Evolutionary conservation across 2,329 filamentous ascomycete genomes (phyloP).

Genomic region (Colletotrichum sp.): DNA sequence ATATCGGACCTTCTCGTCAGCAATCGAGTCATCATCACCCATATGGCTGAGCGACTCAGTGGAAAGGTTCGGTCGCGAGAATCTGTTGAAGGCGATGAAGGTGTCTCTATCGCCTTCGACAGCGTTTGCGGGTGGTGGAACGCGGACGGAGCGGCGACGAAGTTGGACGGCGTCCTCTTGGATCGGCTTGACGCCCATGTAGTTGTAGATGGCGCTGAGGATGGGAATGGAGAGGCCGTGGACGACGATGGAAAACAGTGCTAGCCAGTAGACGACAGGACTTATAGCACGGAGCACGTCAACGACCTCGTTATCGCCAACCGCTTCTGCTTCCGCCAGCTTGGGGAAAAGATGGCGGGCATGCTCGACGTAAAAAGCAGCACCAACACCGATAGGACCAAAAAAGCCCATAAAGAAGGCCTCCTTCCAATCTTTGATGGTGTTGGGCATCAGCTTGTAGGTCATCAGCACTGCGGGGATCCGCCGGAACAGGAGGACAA

Average conservation of each 20-base stretch:
- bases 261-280: slow-evolving; percentile 47
- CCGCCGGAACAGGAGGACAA: slow-evolving; percentile 60
- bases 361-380: slow-evolving; percentile 73
- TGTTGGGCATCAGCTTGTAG: slow-evolving; percentile 60
- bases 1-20: not conserved
- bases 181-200: slow-evolving; percentile 43
- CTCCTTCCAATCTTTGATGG: slow-evolving; percentile 59
- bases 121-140: slow-evolving; percentile 44
- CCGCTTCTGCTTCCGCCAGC: slow-evolving; percentile 33
- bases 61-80: slow-evolving; percentile 39
- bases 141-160: slow-evolving; percentile 39
- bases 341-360: slow-evolving; percentile 46
- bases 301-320: slow-evolving; percentile 37
- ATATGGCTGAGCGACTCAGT: not conserved
- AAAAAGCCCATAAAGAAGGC: slow-evolving; percentile 71
- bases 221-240: slow-evolving; percentile 54
- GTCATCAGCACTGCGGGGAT: slow-evolving; percentile 59
- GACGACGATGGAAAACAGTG: slow-evolving; percentile 47
- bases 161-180: slow-evolving; percentile 46
- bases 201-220: slow-evolving; percentile 43
- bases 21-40: not conserved
- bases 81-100: slow-evolving; percentile 54
- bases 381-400: slow-evolving; percentile 78
- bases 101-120: slow-evolving; percentile 37
- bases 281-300: slow-evolving; percentile 39